phyloP scores from a whole-genome alignment of 2,329 filamentous ascomycete genomes.

The Aureobasidium sp. region DNA sequence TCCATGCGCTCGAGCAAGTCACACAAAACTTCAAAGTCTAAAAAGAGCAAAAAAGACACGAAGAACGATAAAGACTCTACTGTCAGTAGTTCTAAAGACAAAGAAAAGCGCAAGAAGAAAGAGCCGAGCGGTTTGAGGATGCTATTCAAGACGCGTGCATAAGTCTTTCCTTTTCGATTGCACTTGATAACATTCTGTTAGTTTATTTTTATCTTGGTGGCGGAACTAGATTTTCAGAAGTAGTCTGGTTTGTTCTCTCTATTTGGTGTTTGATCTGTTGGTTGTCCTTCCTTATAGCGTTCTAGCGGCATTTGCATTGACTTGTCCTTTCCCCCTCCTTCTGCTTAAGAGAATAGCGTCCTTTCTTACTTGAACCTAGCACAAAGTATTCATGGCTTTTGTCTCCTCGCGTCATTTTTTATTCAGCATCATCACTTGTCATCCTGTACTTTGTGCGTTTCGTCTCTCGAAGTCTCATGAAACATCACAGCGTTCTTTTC shows the following conservation, averaged over 20 bases:
- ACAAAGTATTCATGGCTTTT: too few relatives aligned
- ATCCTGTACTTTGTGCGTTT: too few relatives aligned
- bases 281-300: neutral
- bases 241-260: neutral
- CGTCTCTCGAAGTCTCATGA: too few relatives aligned
- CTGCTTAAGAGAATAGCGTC: too few relatives aligned
- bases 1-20: slow-evolving; percentile 36
- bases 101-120: slow-evolving; percentile 29
- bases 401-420: too few relatives aligned
- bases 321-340: too few relatives aligned
- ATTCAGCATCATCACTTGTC: too few relatives aligned
- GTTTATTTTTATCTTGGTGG: neutral
- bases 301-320: neutral
- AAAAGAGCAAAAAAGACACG: slow-evolving; percentile 27
- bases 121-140: slow-evolving; percentile 36
- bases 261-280: neutral
- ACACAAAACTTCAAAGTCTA: slow-evolving; percentile 18
- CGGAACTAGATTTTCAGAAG: neutral
- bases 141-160: slow-evolving; percentile 32
- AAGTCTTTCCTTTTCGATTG: neutral
- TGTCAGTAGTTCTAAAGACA: slow-evolving; percentile 16
- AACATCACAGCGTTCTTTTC: too few relatives aligned
- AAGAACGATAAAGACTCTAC: slow-evolving; percentile 25
- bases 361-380: too few relatives aligned
- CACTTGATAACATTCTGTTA: neutral